Percentiles rank a stretch among this genome's conserved stretches.
Conservation (phyloP, 495 filamentous ascomycete species). For the Hypoxylon perforatum region DNA sequence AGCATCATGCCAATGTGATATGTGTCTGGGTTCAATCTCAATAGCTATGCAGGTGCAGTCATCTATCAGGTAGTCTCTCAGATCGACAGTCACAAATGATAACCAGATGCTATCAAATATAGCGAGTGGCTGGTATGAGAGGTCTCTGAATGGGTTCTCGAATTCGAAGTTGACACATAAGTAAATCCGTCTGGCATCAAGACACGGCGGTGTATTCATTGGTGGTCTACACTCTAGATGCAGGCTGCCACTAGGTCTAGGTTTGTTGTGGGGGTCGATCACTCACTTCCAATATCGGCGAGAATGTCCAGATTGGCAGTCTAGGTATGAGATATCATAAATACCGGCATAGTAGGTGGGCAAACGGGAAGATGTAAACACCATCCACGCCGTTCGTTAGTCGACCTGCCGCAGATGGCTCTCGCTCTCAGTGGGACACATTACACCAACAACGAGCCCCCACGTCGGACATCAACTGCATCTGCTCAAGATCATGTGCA, state of each 20-base stretch:
- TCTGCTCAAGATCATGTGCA: conserved; percentile 15
- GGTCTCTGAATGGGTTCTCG: not conserved
- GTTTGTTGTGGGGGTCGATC: not conserved
- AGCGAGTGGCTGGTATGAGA: not conserved
- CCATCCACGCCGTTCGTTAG: not conserved
- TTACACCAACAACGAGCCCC: conserved; percentile 3
- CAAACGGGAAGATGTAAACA: not conserved
- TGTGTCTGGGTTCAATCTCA: too few species aligned
- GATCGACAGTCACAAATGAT: not conserved
- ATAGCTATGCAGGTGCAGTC: too few species aligned
- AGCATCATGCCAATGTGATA: too few species aligned
- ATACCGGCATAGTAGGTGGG: not conserved
- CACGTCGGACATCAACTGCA: conserved; percentile 1
- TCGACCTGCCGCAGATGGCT: not conserved
- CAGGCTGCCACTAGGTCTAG: not conserved
- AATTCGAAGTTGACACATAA: not conserved
- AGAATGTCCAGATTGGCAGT: not conserved
- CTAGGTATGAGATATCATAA: not conserved
- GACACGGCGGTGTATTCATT: not conserved
- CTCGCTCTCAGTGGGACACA: not conserved
- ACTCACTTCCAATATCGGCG: not conserved
- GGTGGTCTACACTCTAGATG: not conserved
- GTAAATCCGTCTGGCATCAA: not conserved
- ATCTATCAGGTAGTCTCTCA: not conserved
- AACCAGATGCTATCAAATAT: not conserved